Evolutionary conservation across 2,329 filamentous ascomycete genomes (phyloP).

Genomic region (Ophiocordyceps australis): DNA sequence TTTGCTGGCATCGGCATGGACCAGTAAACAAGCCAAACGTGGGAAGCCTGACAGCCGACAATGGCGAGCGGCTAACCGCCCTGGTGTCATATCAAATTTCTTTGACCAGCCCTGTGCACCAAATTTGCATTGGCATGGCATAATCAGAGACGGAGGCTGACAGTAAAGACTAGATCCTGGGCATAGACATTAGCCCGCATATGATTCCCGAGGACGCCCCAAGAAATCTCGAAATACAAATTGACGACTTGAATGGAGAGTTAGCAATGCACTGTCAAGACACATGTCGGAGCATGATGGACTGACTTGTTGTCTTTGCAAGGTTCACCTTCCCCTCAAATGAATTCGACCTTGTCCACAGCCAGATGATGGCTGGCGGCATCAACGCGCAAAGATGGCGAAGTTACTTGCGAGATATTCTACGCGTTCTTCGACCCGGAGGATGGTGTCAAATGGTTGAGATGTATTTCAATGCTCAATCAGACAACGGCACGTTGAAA

Average conservation of each 20-base stretch:
- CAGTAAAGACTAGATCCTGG: slow-evolving; percentile 37
- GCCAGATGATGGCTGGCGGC: slow-evolving; percentile 51
- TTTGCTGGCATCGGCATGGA: too few species aligned
- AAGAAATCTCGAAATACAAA: slow-evolving; percentile 50
- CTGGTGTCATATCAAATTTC: too few species aligned
- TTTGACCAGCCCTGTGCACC: too few species aligned
- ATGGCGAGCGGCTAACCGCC: too few species aligned
- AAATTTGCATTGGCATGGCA: too few species aligned
- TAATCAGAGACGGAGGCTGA: too few species aligned
- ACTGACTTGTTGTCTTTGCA: too few species aligned
- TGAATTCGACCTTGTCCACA: slow-evolving; percentile 72
- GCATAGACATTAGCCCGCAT: slow-evolving; percentile 53
- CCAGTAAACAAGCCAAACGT: too few species aligned
- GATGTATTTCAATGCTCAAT: slow-evolving; percentile 71
- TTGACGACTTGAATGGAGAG: slow-evolving; percentile 54
- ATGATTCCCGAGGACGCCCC: slow-evolving; percentile 47
- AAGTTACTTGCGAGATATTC: slow-evolving; percentile 60
- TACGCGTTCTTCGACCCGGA: slow-evolving; percentile 49
- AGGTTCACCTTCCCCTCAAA: slow-evolving; percentile 51
- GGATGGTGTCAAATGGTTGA: slow-evolving; percentile 88
- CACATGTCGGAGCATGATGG: too few species aligned
- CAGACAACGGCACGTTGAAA: slow-evolving; percentile 62
- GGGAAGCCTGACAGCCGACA: too few species aligned
- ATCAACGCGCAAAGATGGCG: slow-evolving; percentile 58
- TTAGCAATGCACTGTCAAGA: slow-evolving; percentile 13